A percentile compares a stretch with the other conserved stretches of the same genome.
phyloP scores from a whole-genome alignment of 352 stramenopile genomes.

The Pythium aquatile region DNA sequence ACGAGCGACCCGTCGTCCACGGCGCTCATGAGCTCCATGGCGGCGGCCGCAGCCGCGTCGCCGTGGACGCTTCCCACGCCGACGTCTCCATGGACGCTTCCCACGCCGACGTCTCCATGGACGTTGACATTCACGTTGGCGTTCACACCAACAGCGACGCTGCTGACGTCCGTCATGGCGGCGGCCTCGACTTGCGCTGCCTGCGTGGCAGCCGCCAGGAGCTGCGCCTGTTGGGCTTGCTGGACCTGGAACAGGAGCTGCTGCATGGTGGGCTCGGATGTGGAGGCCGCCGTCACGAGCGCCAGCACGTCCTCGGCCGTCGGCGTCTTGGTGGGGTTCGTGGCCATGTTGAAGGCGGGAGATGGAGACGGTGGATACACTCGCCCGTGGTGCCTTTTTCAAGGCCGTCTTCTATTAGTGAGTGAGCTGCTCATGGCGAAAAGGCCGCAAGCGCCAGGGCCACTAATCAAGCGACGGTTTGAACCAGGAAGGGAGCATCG shows the following conservation, averaged over 20 bases:
- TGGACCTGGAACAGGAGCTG: slow-evolving; percentile 59
- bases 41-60: slow-evolving; percentile 11
- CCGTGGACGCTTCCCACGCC: slow-evolving; percentile 4
- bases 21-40: slow-evolving; percentile 25
- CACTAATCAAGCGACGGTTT: slow-evolving; percentile 21
- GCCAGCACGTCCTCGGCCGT: slow-evolving; percentile 56
- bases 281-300: slow-evolving; percentile 41
- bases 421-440: background rate
- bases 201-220: slow-evolving; percentile 12
- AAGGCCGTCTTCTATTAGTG: slow-evolving; percentile 40
- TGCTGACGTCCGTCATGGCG: slow-evolving; percentile 26
- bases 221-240: slow-evolving; percentile 36
- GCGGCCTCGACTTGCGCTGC: slow-evolving; percentile 4
- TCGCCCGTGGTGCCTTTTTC: slow-evolving; percentile 27
- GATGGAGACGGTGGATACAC: background rate
- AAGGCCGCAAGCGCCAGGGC: background rate
- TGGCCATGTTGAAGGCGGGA: slow-evolving; percentile 11
- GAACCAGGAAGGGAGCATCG: background rate
- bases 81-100: background rate
- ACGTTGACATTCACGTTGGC: background rate
- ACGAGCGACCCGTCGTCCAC: slow-evolving; percentile 12
- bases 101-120: background rate
- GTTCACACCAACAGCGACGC: slow-evolving; percentile 6
- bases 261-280: slow-evolving; percentile 47
- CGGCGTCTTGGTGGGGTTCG: slow-evolving; percentile 44